These are phyloP conservation scores for Roridomyces roridus DNA, from an alignment of 768 basidiomycete genomes.

Conservation along the genomic window DNA sequence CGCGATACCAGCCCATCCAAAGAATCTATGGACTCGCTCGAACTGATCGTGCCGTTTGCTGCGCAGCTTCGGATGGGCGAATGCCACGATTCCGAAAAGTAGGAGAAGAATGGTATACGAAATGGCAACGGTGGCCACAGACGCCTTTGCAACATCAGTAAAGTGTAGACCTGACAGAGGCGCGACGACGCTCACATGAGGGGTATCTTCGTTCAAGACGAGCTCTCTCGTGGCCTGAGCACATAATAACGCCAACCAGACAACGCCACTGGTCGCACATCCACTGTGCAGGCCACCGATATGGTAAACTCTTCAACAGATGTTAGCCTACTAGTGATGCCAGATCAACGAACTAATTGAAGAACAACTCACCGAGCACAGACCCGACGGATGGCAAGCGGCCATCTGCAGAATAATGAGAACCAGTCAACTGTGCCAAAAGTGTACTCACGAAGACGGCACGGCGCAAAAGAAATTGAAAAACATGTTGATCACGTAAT, in stretches of 20 bases:
- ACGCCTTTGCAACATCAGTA: conserved; percentile 46
- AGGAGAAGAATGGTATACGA: conserved; percentile 58
- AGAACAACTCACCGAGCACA: conserved; percentile 40
- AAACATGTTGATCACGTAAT: conserved; percentile 65
- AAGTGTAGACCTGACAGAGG: no score
- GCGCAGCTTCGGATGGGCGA: conserved; percentile 58
- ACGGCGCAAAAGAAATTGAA: conserved; percentile 58
- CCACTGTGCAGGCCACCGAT: conserved; percentile 68
- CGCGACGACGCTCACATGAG: conserved; percentile 3
- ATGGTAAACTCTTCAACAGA: conserved; percentile 51
- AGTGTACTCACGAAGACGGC: conserved; percentile 51
- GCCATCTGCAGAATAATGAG: conserved; percentile 48
- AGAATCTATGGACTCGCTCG: conserved; percentile 61
- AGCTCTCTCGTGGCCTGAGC: conserved; percentile 58
- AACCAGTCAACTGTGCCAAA: background rate
- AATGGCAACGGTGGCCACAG: conserved; percentile 52
- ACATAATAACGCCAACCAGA: conserved; percentile 59
- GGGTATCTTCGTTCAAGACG: conserved; percentile 34
- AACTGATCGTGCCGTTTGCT: conserved; percentile 56
- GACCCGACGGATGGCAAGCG: conserved; percentile 56
- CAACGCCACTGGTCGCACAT: conserved; percentile 57
- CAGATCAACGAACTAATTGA: background rate
- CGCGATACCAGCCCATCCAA: conserved; percentile 59
- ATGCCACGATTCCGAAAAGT: conserved; percentile 53
- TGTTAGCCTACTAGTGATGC: no score